Evolutionary conservation across 257 asterid genomes (phyloP), one percentile per base, ranked within the genome.

Genomic region (Nicotiana sylvestris): DNA sequence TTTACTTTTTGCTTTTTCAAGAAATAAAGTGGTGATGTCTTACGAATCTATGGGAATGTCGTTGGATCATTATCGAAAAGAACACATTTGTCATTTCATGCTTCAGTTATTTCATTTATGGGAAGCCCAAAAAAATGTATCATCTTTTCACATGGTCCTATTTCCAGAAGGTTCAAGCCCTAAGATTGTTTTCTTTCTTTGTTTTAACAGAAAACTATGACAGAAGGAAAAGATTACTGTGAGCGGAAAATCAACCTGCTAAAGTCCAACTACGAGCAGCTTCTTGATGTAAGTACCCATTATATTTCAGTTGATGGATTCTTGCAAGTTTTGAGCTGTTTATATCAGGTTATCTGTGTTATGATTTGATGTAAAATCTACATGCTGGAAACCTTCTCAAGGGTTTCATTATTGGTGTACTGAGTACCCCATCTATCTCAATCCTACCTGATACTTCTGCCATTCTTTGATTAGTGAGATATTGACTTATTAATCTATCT

Each of bases 261-360:
- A 13, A 93, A 94, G 93, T 96, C 98, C 84, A 96, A 96, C 80
- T 93, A 96, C 60, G 98, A 94, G 66, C 99, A 94, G 81, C 98
- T 96, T 83, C 90, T 94, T 39, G 98, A 96, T 98, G 98, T 96
- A 90, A 66, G 88, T 78, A 66, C 78, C 77, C 37, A 7, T 58
- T 61, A 51, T 25, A 39, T 46, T 49, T 57, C 15, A 3, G 30
- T 68, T n/a, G 76, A 25, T 79, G 15, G n/a, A 72, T 15, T 6
- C 27, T 5, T 46, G 61, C 79, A 46, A 46, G 37, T 46, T 74
- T 27, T 27, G 64, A 27, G 80, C 62, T 74, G 64, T 49, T 72
- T 27, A 27, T 74, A 13, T 72, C 12, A 12, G 61, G 46, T 46
- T 12, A 25, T 25, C 46, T 46, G 21, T 21, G 39, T 51, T 13